Conservation (phyloP, 768 basidiomycete genomes). For the Lentinus tigrinus region DNA sequence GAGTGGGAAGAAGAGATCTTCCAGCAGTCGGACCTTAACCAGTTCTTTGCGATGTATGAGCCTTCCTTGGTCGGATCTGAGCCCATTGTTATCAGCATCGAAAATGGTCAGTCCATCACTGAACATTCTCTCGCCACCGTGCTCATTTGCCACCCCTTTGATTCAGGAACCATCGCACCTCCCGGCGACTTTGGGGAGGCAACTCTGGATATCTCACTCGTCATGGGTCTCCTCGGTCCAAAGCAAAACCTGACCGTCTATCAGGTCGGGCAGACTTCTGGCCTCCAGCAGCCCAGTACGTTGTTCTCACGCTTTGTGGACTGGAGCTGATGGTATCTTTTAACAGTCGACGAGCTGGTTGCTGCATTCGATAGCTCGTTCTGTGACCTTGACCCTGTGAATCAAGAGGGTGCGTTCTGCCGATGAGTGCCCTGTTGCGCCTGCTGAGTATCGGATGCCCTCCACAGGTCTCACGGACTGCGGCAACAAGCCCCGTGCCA, state of each 20-base stretch:
- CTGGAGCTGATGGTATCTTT: background rate
- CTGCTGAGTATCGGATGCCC: background rate
- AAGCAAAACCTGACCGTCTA: constrained; percentile 14
- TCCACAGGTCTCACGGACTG: constrained; percentile 24
- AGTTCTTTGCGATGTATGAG: constrained; percentile 40
- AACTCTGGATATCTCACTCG: constrained; percentile 38
- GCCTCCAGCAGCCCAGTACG: constrained; percentile 7
- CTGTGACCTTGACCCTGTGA: background rate
- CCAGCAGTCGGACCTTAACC: constrained; percentile 39
- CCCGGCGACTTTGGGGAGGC: constrained; percentile 26
- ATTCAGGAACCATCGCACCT: background rate
- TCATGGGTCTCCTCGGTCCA: constrained; percentile 42
- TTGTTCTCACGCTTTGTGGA: background rate
- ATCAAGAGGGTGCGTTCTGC: background rate
- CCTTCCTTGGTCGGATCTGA: constrained; percentile 35
- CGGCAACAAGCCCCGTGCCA: constrained; percentile 32
- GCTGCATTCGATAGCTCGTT: background rate
- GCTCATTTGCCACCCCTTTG: constrained; percentile 26
- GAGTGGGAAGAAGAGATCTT: constrained; percentile 42
- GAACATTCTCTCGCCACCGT: background rate
- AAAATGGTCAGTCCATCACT: constrained; percentile 31
- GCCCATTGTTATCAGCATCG: constrained; percentile 33
- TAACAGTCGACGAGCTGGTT: background rate
- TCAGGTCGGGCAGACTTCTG: constrained; percentile 11
- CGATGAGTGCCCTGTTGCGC: background rate